A percentile compares a stretch with the other conserved stretches of the same genome.
These are phyloP conservation scores for Saccharomycopsis javanensis DNA, from an alignment of 805 yeast genomes.

Conservation along the genomic window DNA sequence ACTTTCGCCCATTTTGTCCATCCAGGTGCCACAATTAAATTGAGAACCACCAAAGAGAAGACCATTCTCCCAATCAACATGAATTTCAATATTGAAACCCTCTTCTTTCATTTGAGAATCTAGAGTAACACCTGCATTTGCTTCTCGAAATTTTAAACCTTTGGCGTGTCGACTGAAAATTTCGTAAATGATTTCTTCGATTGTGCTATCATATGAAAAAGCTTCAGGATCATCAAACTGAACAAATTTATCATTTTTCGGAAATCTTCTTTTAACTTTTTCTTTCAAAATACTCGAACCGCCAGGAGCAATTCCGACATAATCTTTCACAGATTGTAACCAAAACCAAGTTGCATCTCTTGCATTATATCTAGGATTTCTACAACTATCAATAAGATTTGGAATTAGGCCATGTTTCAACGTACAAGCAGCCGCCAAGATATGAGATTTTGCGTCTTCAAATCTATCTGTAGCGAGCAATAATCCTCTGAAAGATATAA, in stretches of 20 bases:
- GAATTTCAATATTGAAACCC: constrained; percentile 77
- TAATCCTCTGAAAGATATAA: constrained; percentile 77
- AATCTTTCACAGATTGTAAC: constrained; percentile 81
- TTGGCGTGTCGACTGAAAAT: constrained; percentile 79
- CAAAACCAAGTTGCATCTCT: constrained; percentile 97
- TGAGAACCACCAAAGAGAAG: constrained; percentile 86
- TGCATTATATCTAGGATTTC: constrained; percentile 90
- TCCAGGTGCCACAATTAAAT: constrained; percentile 96
- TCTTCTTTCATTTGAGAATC: constrained; percentile 89
- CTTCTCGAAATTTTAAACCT: constrained; percentile 84
- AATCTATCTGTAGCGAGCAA: constrained; percentile 66
- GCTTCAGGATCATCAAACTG: constrained; percentile 63
- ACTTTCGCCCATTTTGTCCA: constrained; percentile 99
- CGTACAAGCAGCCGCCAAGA: constrained; percentile 80
- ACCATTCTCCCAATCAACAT: constrained; percentile 86
- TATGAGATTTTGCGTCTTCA: constrained; percentile 73
- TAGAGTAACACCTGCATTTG: constrained; percentile 82
- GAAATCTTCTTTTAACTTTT: constrained; percentile 74
- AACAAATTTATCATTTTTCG: constrained; percentile 75
- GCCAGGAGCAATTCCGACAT: constrained; percentile 53
- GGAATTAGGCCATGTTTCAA: constrained; percentile 94
- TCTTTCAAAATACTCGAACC: constrained; percentile 62
- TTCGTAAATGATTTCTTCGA: constrained; percentile 74
- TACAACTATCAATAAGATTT: constrained; percentile 82
- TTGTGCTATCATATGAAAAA: constrained; percentile 56